Evolutionary conservation across 495 filamentous ascomycete species (phyloP), one percentile per base, ranked within the genome.

Genomic region (Xylaria castorea): DNA sequence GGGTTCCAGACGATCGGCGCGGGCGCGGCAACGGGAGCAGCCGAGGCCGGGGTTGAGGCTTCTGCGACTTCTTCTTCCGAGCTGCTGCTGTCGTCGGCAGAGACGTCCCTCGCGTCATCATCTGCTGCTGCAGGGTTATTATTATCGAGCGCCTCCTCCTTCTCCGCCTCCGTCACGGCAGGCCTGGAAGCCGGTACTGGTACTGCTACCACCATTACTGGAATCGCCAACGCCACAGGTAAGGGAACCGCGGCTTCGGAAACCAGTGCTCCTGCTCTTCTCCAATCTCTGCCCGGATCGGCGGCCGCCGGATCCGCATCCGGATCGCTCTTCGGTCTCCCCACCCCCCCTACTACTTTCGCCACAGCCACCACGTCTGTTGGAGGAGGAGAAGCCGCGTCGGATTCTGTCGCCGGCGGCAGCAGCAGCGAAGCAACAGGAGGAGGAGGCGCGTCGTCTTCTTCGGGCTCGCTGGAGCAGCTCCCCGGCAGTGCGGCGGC

Each of bases 221-320:
- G 38, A 22, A 18, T 64, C n/a, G 38, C 61, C 38, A 64, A n/a
- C 61, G 38, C 46, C 20, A 46, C 48, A 2, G 20, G 48, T 14
- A 48, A 9, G 12, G 66, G 20, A 18, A 25, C 20, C 25, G 68
- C 27, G 18, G 68, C 20, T 0, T 22, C 40, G 22, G 58, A 12
- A 51, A 46, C 68, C 8, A 38, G 38, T 16, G 38, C 40, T n/a
- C n/a, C n/a, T 16, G 50, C 36, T 12, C 14, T 36, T 3, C 68
- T 67, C 66, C 66, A 71, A 44, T 42, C 69, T 22, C 72, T 76
- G 60, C 72, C 75, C 36, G 66, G 68, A 1, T 69, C 71, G 9
- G 66, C 70, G 9, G 55, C 67, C 18, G 64, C 58, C 12, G 48
- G 18, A 18, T 48, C 42, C 12, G 44, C 65, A 27, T 48, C 55